Base-by-base conservation (phyloP, 768 basidiomycete genomes). In the Pilatotrama ljubarskyi region DNA sequence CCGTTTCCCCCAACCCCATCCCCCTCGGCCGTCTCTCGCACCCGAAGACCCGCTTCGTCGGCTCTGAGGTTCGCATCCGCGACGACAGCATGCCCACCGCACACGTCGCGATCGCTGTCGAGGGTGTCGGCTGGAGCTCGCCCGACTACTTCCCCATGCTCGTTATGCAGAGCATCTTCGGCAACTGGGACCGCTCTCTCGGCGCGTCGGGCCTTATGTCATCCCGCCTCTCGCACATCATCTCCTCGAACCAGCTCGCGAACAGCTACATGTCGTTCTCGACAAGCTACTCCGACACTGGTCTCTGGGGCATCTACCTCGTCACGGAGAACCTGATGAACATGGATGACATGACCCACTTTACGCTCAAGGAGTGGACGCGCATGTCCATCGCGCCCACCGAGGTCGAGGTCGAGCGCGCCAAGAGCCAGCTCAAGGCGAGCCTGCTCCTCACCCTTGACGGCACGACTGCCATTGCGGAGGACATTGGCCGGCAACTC, bases 261-360 rank as follows among this genome's bases (percentile, higher is more conserved):
- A 99, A 98, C 82, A 93, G 90, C 59, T 99, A 91, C 89, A 96
- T 98, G 93, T 93, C 91, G 53, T 99, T 98, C 88, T 96, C 94
- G 17, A 98, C 96, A 1, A 93, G 91, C 6, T 99, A 99, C 81
- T 94, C 95, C 6, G 97, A 99, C 75, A 98, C 95, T 18, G 97
- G 97, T 58, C 86, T 98, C 35, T 99, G 96, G 97, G 96, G 96
- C 68, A 93, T 98, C 76, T 98, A 99, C 82, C 78, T 97, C 55
- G 93, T 95, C 59, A 87, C 92, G 17, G 97, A 99, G 82, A 98
- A 98, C 82, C 71, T 94, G 53, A 82, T 83, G 78, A 95, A 95
- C 79, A 80, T 98, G 43, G 96, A 98, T 69, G 96, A 98, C 72
- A 79, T 98, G 61, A 73, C 85, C 50, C 96, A 99, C 79, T 96